Evolutionary conservation across 2,329 filamentous ascomycete genomes (phyloP).

Genomic region (Fusarium sacchari): DNA sequence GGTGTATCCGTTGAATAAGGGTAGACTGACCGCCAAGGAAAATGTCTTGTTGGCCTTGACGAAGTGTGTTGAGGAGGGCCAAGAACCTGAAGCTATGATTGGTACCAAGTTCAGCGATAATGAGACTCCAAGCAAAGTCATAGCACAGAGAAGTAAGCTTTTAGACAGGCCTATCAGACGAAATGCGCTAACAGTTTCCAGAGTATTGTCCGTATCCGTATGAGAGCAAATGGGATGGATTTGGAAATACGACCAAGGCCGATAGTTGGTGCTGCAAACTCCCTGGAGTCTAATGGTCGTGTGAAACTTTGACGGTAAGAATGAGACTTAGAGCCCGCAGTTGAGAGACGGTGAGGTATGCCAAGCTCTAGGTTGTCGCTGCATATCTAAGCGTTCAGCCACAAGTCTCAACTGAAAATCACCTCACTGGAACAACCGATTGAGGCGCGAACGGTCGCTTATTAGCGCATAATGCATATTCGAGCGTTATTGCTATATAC

Average conservation of each 20-base stretch:
- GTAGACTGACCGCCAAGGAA: background rate
- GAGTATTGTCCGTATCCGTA: constrained; percentile 11
- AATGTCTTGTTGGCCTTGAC: background rate
- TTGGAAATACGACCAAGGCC: background rate
- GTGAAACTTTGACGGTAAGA: too few species aligned
- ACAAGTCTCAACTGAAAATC: too few species aligned
- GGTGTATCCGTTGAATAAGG: background rate
- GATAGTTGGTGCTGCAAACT: background rate
- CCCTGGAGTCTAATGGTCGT: background rate
- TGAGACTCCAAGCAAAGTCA: background rate
- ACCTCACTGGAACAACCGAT: background rate
- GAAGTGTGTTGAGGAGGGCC: background rate
- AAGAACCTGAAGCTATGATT: background rate
- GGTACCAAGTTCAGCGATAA: background rate
- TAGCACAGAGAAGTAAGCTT: background rate
- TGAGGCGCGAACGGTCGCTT: background rate
- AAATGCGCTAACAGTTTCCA: background rate
- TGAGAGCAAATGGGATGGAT: constrained; percentile 9
- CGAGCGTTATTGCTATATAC: background rate
- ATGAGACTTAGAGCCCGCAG: too few species aligned
- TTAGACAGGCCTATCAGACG: rapidly evolving
- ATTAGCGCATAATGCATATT: background rate
- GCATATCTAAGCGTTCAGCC: too few species aligned
- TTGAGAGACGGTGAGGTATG: too few species aligned
- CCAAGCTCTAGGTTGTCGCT: too few species aligned